Conservation (phyloP, 495 filamentous ascomycete species). For the Aspergillus avenaceus region DNA sequence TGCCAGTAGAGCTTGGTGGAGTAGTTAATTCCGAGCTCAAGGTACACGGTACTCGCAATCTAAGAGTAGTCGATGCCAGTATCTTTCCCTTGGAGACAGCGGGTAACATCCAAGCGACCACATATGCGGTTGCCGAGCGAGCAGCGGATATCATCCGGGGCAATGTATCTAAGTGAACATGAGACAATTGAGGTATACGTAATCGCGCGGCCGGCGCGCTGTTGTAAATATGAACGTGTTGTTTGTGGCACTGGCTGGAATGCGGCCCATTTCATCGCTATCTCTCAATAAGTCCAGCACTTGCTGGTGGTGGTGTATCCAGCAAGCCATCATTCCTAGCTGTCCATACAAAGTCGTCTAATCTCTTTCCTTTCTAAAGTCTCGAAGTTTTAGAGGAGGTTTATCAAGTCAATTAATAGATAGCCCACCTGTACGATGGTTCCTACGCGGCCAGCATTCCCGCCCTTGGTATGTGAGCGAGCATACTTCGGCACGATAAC, state of each 20-base stretch:
- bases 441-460: constrained; percentile 8
- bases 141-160: constrained; percentile 49
- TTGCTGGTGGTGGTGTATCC: no score
- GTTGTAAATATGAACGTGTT: not conserved
- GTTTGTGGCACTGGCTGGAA: not conserved
- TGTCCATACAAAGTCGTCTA: no score
- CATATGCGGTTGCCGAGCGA: constrained; percentile 53
- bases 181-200: not conserved
- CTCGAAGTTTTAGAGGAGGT: no score
- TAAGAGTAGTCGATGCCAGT: constrained; percentile 54
- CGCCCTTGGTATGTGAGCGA: constrained; percentile 4
- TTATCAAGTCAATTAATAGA: no score
- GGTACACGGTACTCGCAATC: constrained; percentile 46
- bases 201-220: not conserved
- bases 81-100: constrained; percentile 45
- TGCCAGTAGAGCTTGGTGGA: constrained; percentile 46
- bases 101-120: constrained; percentile 46
- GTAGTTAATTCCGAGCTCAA: constrained; percentile 29
- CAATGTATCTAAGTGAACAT: not conserved
- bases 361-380: no score
- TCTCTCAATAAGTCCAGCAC: no score
- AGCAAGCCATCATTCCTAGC: no score
- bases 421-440: constrained; percentile 8
- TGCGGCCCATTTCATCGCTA: no score
- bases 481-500: constrained; percentile 1